Base-by-base conservation (phyloP, 768 basidiomycete genomes). In the Hypholoma sublateritium region DNA sequence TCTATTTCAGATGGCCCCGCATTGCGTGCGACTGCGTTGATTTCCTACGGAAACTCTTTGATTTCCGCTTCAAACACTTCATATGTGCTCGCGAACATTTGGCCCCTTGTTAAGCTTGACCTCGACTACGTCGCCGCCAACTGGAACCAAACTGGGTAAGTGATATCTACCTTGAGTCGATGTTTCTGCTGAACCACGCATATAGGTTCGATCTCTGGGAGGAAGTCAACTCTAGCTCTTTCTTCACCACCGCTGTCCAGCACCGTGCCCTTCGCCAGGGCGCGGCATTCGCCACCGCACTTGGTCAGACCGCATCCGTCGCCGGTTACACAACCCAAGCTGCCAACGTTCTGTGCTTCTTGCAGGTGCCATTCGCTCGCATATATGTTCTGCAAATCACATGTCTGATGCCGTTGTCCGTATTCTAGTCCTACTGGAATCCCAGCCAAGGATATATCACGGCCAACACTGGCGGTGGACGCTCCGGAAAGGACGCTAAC, bases 201-300 rank as follows among this genome's bases (percentile, higher is more conserved):
- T 7, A 17, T 43, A 84, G 83, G 3, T 88, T 84, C 65, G 87
- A 89, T 66, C 73, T 88, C 1, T 88, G 87, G 87, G 87, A 88
- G 65, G 86, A 89, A 68, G 70, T 88, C 25, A 65, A 74, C 8
- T 85, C 85, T 0, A 80, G 83, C 7, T 89, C 87, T 4, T 93
- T 89, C 78, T 91, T 89, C 66, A 92, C 91, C 5, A 81, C 87
- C 0, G 85, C 86, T 1, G 85, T 86, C 0, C 89, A 91, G 60
- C 87, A 91, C 66, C 82, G 84, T 42, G 77, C 88, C 7, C 74
- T 91, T 32, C 85, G 87, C 32, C 77, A 88, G 65, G 89, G 89
- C 19, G 75, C 82, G 5, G 57, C 76, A 0, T 72, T 91, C 16
- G 89, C 89, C 0, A 72, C 70, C n/a, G 65, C 71, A 25, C 75